Conservation (phyloP, 768 basidiomycete genomes). For the Termitomyces heimii region DNA sequence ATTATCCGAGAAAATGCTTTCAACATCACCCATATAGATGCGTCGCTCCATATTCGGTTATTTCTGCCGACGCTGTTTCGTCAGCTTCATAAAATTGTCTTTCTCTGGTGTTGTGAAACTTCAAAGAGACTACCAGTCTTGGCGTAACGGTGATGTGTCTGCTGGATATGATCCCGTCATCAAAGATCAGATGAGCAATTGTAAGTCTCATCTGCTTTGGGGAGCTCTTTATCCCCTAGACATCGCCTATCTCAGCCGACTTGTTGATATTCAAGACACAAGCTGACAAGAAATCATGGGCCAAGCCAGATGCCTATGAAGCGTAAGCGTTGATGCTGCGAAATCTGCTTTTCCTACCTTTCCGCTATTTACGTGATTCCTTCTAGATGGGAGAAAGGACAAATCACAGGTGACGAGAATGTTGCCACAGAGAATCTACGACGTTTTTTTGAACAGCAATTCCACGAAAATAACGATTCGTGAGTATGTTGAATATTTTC, state of each 20-base stretch:
- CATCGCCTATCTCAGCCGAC: constrained; percentile 26
- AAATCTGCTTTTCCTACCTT: neutral
- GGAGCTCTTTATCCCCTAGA: neutral
- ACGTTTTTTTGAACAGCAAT: constrained; percentile 81
- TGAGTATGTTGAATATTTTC: constrained; percentile 26
- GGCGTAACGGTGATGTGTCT: constrained; percentile 44
- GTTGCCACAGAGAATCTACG: constrained; percentile 66
- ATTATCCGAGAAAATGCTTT: neutral
- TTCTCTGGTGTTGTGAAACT: constrained; percentile 66
- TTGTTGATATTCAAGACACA: constrained; percentile 55
- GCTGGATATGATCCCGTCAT: constrained; percentile 44
- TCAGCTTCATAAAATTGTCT: constrained; percentile 72
- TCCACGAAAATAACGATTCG: constrained; percentile 79
- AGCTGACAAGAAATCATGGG: constrained; percentile 61
- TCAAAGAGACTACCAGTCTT: constrained; percentile 58
- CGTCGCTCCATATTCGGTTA: constrained; percentile 78
- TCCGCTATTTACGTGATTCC: neutral
- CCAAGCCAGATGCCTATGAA: constrained; percentile 54
- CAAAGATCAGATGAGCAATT: constrained; percentile 48
- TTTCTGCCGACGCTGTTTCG: constrained; percentile 72
- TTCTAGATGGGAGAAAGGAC: constrained; percentile 59
- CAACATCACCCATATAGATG: constrained; percentile 31
- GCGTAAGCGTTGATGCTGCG: constrained; percentile 34
- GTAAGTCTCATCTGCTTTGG: constrained; percentile 21
- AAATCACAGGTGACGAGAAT: constrained; percentile 64